Percentiles rank a stretch among this genome's conserved stretches.
Evolutionary conservation across 2,329 filamentous ascomycete genomes (phyloP).

Genomic region (Didymella pomorum): DNA sequence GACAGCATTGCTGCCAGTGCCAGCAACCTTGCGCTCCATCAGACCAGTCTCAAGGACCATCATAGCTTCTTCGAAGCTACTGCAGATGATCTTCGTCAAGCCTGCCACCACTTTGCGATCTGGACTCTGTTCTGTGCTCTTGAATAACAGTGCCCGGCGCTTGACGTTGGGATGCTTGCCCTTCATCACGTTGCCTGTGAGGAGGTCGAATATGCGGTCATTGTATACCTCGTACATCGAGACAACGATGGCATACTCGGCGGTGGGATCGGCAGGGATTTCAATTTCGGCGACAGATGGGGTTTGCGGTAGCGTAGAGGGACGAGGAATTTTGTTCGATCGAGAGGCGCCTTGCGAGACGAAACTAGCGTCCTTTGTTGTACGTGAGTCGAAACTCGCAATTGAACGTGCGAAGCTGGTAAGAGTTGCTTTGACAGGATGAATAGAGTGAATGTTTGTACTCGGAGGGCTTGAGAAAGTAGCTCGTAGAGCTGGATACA

Average conservation of each 20-base stretch:
- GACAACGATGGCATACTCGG: slow-evolving; percentile 86
- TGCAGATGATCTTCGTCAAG: slow-evolving; percentile 87
- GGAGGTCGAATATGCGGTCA: slow-evolving; percentile 93
- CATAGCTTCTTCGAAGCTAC: slow-evolving; percentile 80
- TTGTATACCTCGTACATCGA: slow-evolving; percentile 99
- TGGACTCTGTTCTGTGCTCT: slow-evolving; percentile 84
- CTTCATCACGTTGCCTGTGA: slow-evolving; percentile 69
- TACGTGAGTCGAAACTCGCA: slow-evolving; percentile 39
- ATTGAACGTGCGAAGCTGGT: slow-evolving; percentile 37
- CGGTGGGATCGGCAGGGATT: slow-evolving; percentile 70
- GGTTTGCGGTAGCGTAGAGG: slow-evolving; percentile 73
- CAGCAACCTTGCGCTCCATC: slow-evolving; percentile 84
- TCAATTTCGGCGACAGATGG: slow-evolving; percentile 78
- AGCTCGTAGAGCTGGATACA: slow-evolving; percentile 34
- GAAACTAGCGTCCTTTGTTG: slow-evolving; percentile 62
- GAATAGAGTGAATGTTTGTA: slow-evolving; percentile 29
- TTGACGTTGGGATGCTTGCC: slow-evolving; percentile 61
- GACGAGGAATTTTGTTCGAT: slow-evolving; percentile 68
- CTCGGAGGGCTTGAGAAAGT: slow-evolving; percentile 31
- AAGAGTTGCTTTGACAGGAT: slow-evolving; percentile 44
- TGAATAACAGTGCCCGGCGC: slow-evolving; percentile 88
- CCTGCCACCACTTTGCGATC: slow-evolving; percentile 96
- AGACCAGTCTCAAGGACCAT: slow-evolving; percentile 90
- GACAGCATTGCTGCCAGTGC: slow-evolving; percentile 91
- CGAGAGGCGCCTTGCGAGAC: slow-evolving; percentile 64